Evolutionary conservation across 2,329 filamentous ascomycete genomes (phyloP), one percentile per base, ranked within the genome.

Genomic region (Penicillium verrucosum): DNA sequence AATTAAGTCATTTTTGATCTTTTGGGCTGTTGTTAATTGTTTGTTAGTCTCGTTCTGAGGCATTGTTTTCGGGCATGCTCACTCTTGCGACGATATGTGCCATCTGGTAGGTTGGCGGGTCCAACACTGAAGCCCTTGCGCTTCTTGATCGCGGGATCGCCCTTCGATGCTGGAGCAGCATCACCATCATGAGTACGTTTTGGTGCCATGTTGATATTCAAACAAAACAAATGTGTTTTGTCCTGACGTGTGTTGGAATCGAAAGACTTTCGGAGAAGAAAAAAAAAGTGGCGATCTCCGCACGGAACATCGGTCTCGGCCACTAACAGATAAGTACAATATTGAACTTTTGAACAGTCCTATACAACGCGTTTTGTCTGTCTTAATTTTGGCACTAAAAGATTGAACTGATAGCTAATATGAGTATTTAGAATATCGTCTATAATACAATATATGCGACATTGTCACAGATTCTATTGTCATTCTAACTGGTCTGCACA

Each of bases 1-100:
- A 67, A 97, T 97, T 54, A 96, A 79, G 63, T 89, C 85, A 63
- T 88, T 83, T 76, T 97, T 97, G 70, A 96, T 94, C 75, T 93
- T 93, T 74, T 90, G 86, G 56, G 89, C 90, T 93, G 68, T 40
- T 36, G 44, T 27, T 21, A 55, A 50, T 42, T 49, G 27, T 25
- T 18, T 14, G 29, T 57, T 46, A 58, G 41, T 54, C n/a, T 52
- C 11, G 4, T 23, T 34, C 25, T n/a, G 41, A 18, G 11, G 1
- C 6, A 30, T 40, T 3, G 9, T 8, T 27, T 32, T 32, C 3
- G 16, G 23, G 23, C 23, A 29, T 42, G 53, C 61, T 57, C 57
- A 86, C 85, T 82, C 80, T 96, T 96, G 67, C 93, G 87, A 68
- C 85, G 85, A 82, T 94, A 90, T 23, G 88, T 88, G 54, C 93